phyloP scores from a whole-genome alignment of 257 asterid species.

The Catharanthus roseus region DNA sequence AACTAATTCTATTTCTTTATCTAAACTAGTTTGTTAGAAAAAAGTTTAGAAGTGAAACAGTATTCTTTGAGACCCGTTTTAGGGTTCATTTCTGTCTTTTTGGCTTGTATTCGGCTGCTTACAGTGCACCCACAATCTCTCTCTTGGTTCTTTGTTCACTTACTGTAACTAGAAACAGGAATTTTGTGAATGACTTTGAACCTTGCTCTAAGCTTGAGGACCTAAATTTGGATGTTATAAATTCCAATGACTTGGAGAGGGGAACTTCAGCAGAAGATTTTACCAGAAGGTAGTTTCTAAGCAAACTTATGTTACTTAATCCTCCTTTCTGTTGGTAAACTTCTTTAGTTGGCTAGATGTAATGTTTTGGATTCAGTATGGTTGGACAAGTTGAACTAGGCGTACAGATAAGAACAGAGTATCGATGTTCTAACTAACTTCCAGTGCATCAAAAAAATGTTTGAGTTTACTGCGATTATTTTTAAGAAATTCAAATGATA shows the following conservation, averaged over 20 bases:
- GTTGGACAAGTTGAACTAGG: neutral
- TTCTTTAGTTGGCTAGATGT: conserved; percentile 5
- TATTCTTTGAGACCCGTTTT: neutral
- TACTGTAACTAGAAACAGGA: conserved; percentile 47
- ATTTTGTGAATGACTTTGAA: conserved; percentile 58
- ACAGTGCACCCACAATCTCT: conserved; percentile 9
- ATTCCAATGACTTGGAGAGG: conserved; percentile 35
- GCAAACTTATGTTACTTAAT: conserved; percentile 19
- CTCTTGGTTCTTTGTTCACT: conserved; percentile 21
- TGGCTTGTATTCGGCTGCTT: neutral
- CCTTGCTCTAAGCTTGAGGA: conserved; percentile 84
- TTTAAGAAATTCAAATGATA: neutral
- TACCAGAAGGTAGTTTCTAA: conserved; percentile 43
- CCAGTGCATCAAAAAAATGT: neutral
- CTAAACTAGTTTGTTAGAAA: neutral
- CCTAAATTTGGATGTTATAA: conserved; percentile 75
- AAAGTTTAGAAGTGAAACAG: no score
- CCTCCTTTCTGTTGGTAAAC: conserved; percentile 10
- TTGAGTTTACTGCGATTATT: neutral
- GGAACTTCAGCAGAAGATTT: conserved; percentile 46
- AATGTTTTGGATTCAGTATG: neutral
- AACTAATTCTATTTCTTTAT: neutral
- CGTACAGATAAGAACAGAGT: neutral
- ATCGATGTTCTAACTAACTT: neutral
- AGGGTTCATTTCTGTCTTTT: neutral